Base-by-base conservation (phyloP, 768 basidiomycete species). In the Mycena floridula region DNA sequence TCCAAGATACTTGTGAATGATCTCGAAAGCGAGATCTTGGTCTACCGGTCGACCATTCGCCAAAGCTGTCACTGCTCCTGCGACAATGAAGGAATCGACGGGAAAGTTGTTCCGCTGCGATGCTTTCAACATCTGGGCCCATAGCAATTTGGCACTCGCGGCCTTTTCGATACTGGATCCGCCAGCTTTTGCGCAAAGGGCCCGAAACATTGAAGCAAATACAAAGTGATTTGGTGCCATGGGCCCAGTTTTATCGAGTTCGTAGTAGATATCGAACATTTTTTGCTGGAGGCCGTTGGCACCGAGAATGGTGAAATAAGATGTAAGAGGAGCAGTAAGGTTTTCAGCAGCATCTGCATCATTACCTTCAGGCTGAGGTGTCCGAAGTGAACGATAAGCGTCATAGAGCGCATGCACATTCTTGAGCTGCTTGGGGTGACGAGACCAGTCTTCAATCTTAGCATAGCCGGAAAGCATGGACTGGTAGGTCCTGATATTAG, bases 241-340 rank as follows among this genome's bases (percentile, higher is more conserved):
- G 3, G 74, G 76, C 7, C 85, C 86, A 3, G 77, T 70, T n/a
- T 70, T 55, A 44, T 82, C 79, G 58, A 91, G 61, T 12, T 70
- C 69, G 50, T 85, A 77, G 63, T 81, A 90, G 40, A 90, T 77
- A 48, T 89, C 85, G 51, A 88, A 86, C 13, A 89, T 73, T 45
- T 75, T 75, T 50, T 87, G 79, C 46, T 81, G 74, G 8, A 73
- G 62, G 12, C 74, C 73, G 6, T 77, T 72, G 26, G 71, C 70
- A 41, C 78, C 82, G 6, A 91, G 74, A 28, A 89, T 72, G 43
- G 71, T 74, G 37, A 91, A 74, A 57, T 89, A 92, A 36, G 67
- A 57, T 26, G 72, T 73, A 35, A 82, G 61, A 18, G 84, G 81
- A 16, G 52, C 28, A 4, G 63, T 57, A 8, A 66, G 54, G n/a